phyloP scores from a whole-genome alignment of 331 rosid species.

The Rhamnella rubrinervis region DNA sequence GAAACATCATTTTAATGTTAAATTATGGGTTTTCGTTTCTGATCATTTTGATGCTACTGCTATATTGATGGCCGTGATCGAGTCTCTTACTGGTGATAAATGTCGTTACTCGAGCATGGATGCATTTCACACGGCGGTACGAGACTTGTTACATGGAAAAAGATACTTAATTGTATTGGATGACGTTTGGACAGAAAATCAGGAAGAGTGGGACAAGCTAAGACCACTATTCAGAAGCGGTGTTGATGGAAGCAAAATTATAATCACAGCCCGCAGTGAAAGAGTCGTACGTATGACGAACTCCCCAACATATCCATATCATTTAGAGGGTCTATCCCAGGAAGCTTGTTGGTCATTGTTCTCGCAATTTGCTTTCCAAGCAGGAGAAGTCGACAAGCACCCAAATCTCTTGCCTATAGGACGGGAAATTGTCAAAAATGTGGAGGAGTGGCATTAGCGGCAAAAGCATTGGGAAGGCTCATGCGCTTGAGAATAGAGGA shows the following conservation, averaged over 20 bases:
- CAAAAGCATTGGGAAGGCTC: slow-evolving; percentile 21
- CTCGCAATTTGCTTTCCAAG: slow-evolving; percentile 13
- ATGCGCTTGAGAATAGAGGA: slow-evolving; percentile 24
- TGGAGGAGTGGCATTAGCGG: slow-evolving; percentile 33
- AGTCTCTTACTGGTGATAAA: not conserved
- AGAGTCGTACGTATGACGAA: slow-evolving; percentile 14
- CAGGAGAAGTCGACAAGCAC: not conserved
- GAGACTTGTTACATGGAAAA: not conserved
- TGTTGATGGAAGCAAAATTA: slow-evolving; percentile 22
- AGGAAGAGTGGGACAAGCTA: slow-evolving; percentile 19
- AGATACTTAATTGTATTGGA: slow-evolving; percentile 28
- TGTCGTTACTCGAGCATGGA: slow-evolving; percentile 12
- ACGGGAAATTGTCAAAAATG: slow-evolving; percentile 26
- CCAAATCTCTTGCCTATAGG: slow-evolving; percentile 13
- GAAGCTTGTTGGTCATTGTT: slow-evolving; percentile 31
- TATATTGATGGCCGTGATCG: slow-evolving; percentile 11
- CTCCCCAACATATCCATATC: slow-evolving; percentile 10
- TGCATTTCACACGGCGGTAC: slow-evolving; percentile 2
- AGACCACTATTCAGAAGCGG: slow-evolving; percentile 1
- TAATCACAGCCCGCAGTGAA: slow-evolving; percentile 28
- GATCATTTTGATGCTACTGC: slow-evolving; percentile 10
- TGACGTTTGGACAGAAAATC: slow-evolving; percentile 25
- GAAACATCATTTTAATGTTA: not conserved
- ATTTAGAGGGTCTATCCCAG: slow-evolving; percentile 5
- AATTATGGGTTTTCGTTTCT: slow-evolving; percentile 22